Evolutionary conservation across 305 asterid genomes (phyloP).

Genomic region (Euphrasia arctica): DNA sequence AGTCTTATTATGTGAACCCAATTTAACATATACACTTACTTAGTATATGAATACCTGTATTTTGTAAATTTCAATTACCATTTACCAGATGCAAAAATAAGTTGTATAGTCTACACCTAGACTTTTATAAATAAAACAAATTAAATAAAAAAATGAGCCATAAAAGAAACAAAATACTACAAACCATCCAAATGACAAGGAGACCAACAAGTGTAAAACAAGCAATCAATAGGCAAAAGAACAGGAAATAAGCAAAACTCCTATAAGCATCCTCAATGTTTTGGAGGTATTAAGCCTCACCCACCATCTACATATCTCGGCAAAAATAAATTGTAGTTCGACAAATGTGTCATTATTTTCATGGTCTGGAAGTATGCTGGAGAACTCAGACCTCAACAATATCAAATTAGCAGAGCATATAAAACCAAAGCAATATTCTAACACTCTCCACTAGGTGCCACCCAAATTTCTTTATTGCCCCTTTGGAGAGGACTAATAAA

Average conservation of each 20-base stretch:
- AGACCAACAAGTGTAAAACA: neutral
- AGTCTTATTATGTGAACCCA: too few relatives aligned
- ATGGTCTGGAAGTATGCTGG: constrained; percentile 1
- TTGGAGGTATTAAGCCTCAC: neutral
- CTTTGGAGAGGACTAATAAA: constrained; percentile 18
- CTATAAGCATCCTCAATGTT: neutral
- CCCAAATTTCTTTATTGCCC: constrained; percentile 39
- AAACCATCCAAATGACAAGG: neutral
- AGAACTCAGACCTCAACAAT: constrained; percentile 6
- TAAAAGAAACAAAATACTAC: neutral
- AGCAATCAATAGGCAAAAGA: neutral
- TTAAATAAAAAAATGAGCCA: too few relatives aligned
- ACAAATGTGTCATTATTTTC: constrained; percentile 5
- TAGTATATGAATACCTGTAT: too few relatives aligned
- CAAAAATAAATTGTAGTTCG: neutral
- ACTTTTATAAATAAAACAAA: too few relatives aligned
- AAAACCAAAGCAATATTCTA: constrained; percentile 7
- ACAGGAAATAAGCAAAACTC: constrained; percentile 2
- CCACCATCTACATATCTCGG: neutral
- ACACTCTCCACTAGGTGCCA: constrained; percentile 28
- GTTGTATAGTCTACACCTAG: too few relatives aligned
- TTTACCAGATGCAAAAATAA: too few relatives aligned
- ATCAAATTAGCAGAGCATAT: constrained; percentile 3
- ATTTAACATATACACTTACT: too few relatives aligned
- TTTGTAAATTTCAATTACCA: too few relatives aligned